Conservation (phyloP, 805 yeast genomes). For the Pichia occidentalis region DNA sequence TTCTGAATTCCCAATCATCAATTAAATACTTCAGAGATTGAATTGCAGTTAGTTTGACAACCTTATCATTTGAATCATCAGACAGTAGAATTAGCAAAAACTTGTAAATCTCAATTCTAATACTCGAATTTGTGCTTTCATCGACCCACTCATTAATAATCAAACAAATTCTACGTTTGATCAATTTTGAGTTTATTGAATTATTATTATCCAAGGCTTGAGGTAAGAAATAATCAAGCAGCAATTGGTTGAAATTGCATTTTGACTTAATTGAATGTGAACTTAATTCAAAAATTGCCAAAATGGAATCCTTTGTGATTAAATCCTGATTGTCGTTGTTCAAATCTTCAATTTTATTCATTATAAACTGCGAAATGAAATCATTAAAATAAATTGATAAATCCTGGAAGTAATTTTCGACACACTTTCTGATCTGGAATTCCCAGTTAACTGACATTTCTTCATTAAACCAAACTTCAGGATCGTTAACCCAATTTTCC, state of each 20-base stretch:
- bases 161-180: constrained; percentile 71
- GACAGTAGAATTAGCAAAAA: constrained; percentile 43
- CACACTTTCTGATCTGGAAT: constrained; percentile 77
- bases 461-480: constrained; percentile 90
- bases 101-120: constrained; percentile 52
- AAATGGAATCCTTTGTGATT: constrained; percentile 68
- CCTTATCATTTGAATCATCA: constrained; percentile 52
- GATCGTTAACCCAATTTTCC: constrained; percentile 77
- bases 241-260: constrained; percentile 62
- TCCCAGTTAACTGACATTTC: constrained; percentile 76
- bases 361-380: constrained; percentile 44
- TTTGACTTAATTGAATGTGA: constrained; percentile 56
- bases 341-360: constrained; percentile 51
- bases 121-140: constrained; percentile 25
- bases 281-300: constrained; percentile 78
- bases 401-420: constrained; percentile 78
- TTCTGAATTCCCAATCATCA: constrained; percentile 83
- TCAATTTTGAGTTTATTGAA: constrained; percentile 48
- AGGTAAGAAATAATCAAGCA: constrained; percentile 60
- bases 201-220: constrained; percentile 40
- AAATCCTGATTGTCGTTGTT: constrained; percentile 34
- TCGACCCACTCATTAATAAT: constrained; percentile 74
- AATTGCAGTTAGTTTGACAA: constrained; percentile 71
- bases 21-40: constrained; percentile 62
- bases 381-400: constrained; percentile 58